phyloP scores from a whole-genome alignment of 2,329 filamentous ascomycete genomes.

The Colletotrichum lupini region DNA sequence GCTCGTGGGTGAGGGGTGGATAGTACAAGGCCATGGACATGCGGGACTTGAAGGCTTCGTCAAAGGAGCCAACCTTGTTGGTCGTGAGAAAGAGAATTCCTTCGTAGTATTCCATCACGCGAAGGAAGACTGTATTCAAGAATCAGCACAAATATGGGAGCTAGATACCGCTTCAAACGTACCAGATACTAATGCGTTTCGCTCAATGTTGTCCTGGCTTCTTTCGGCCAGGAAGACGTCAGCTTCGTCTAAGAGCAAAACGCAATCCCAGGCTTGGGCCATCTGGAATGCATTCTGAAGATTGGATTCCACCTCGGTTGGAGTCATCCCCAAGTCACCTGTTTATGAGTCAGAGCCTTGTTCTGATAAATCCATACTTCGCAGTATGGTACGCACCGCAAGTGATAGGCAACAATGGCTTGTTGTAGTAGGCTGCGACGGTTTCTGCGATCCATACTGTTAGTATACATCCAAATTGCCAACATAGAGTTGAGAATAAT shows the following conservation, averaged over 20 bases:
- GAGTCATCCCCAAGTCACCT: slow-evolving; percentile 14
- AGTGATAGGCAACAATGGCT: slow-evolving; percentile 54
- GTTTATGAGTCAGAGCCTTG: slow-evolving; percentile 54
- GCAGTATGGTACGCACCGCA: slow-evolving; percentile 56
- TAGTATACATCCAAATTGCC: background rate
- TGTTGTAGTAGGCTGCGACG: slow-evolving; percentile 25
- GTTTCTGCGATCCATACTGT: background rate
- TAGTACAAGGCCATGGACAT: slow-evolving; percentile 55
- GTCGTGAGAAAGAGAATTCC: slow-evolving; percentile 63
- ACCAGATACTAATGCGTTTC: slow-evolving; percentile 21
- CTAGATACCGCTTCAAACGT: background rate
- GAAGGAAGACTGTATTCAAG: slow-evolving; percentile 50
- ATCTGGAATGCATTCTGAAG: slow-evolving; percentile 6
- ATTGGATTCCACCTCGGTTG: slow-evolving; percentile 11
- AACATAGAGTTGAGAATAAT: background rate
- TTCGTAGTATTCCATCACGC: slow-evolving; percentile 61
- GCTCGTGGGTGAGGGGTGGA: slow-evolving; percentile 49
- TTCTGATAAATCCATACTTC: slow-evolving; percentile 50
- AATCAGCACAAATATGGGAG: background rate
- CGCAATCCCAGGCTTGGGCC: slow-evolving; percentile 31
- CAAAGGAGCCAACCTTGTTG: slow-evolving; percentile 59
- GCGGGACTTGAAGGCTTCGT: slow-evolving; percentile 59
- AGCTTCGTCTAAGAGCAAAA: slow-evolving; percentile 20
- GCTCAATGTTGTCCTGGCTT: slow-evolving; percentile 51
- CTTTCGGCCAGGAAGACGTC: slow-evolving; percentile 73